Evolutionary conservation across 2,329 filamentous ascomycete species (phyloP).

Genomic region (Xylariales sp.): DNA sequence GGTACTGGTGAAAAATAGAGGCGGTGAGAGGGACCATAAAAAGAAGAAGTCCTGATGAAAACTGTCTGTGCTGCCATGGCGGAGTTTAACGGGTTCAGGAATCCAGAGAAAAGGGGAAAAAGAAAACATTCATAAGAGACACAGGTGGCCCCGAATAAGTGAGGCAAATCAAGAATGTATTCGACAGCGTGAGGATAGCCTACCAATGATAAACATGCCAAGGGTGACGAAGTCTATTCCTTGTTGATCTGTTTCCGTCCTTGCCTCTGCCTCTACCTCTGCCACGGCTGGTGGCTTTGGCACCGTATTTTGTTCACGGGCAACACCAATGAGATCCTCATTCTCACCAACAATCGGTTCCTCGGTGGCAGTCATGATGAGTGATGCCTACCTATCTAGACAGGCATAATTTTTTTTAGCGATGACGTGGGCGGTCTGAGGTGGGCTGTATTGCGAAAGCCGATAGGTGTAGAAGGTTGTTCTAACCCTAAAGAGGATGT

Average conservation of each 20-base stretch:
- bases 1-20: conserved; percentile 6
- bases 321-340: conserved; percentile 8
- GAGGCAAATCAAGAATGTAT: conserved; percentile 4
- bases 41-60: neutral
- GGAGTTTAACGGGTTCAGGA: neutral
- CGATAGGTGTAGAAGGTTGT: neutral
- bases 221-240: conserved; percentile 75
- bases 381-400: conserved; percentile 28
- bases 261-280: conserved; percentile 24
- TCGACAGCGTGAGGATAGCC: conserved; percentile 43
- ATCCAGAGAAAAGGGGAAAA: neutral
- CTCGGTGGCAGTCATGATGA: conserved; percentile 30
- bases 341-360: conserved; percentile 12
- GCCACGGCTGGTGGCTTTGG: neutral
- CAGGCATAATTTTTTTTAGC: conserved; percentile 25
- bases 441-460: conserved; percentile 6
- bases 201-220: conserved; percentile 81
- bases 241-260: conserved; percentile 47
- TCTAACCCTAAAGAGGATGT: neutral
- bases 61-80: neutral
- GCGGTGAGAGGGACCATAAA: conserved; percentile 22
- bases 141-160: neutral
- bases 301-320: conserved; percentile 22
- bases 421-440: neutral
- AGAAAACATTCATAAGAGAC: neutral